Evolutionary conservation across 1,284 basidiomycete species (phyloP).

Genomic region (Anthracocystis setariae): DNA sequence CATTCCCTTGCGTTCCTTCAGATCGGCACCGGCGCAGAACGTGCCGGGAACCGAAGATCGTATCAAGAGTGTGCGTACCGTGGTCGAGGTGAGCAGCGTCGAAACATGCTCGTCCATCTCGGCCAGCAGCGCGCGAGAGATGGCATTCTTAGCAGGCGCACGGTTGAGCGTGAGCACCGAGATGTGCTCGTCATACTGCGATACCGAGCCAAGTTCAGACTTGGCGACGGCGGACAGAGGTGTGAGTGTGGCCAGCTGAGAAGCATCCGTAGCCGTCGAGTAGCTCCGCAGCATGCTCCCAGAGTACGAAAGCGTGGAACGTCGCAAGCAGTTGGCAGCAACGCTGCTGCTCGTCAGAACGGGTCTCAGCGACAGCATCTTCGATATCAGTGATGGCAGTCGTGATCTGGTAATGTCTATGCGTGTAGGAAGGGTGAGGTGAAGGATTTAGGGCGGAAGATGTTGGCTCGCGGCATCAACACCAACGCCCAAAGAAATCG

Average conservation of each 20-base stretch:
- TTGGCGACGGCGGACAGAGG: slow-evolving; percentile 26
- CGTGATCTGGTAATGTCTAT: no score
- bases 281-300: slow-evolving; percentile 24
- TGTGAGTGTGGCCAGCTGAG: slow-evolving; percentile 27
- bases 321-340: slow-evolving; percentile 6
- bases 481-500: slow-evolving; percentile 1
- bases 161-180: slow-evolving; percentile 75
- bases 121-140: slow-evolving; percentile 79
- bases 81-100: slow-evolving; percentile 66
- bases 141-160: slow-evolving; percentile 87
- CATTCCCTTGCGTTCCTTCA: slow-evolving; percentile 83
- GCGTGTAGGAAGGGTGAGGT: no score
- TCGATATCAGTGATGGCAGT: neutral
- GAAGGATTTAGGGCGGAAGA: no score
- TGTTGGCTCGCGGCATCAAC: neutral
- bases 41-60: slow-evolving; percentile 43
- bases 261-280: slow-evolving; percentile 26
- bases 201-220: slow-evolving; percentile 20
- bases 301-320: slow-evolving; percentile 2
- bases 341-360: slow-evolving; percentile 6
- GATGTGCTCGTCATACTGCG: slow-evolving; percentile 57
- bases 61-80: slow-evolving; percentile 44
- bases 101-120: slow-evolving; percentile 76
- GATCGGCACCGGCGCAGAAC: slow-evolving; percentile 87
- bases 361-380: slow-evolving; percentile 23